A percentile compares a stretch with the other conserved stretches of the same genome.
Evolutionary conservation across 2,329 filamentous ascomycete genomes (phyloP).

Genomic region (Apiospora koreana): DNA sequence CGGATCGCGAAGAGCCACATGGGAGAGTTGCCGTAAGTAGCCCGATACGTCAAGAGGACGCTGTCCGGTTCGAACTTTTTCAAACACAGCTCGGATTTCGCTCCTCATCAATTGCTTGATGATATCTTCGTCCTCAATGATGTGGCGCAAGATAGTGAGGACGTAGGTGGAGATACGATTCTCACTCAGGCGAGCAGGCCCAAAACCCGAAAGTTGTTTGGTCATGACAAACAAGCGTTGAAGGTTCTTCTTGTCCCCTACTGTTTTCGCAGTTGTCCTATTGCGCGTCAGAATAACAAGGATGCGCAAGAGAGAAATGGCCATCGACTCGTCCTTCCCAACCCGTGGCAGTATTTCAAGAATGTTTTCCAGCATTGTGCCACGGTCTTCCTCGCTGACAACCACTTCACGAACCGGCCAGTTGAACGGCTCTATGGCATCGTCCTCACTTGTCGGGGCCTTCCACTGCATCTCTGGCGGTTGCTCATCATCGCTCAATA

Average conservation of each 20-base stretch:
- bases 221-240: constrained; percentile 93
- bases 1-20: constrained; percentile 78
- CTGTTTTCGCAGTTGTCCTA: constrained; percentile 69
- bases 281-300: constrained; percentile 85
- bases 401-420: constrained; percentile 62
- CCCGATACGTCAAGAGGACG: constrained; percentile 68
- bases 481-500: constrained; percentile 87
- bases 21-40: constrained; percentile 77
- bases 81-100: constrained; percentile 81
- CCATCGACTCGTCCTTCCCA: constrained; percentile 83
- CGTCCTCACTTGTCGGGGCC: constrained; percentile 50
- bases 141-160: constrained; percentile 85
- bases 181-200: constrained; percentile 70
- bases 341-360: constrained; percentile 82
- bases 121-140: constrained; percentile 91
- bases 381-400: constrained; percentile 66
- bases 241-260: constrained; percentile 87
- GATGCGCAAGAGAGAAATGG: constrained; percentile 79
- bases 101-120: constrained; percentile 89
- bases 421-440: constrained; percentile 53
- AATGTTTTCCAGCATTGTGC: constrained; percentile 73
- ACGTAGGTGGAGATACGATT: constrained; percentile 61
- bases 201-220: constrained; percentile 81
- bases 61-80: constrained; percentile 48
- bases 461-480: constrained; percentile 75